A percentile compares a stretch with the other conserved stretches of the same genome.
These are phyloP conservation scores for Madurella fahalii DNA, from an alignment of 2,329 filamentous ascomycete genomes.

Conservation along the genomic window DNA sequence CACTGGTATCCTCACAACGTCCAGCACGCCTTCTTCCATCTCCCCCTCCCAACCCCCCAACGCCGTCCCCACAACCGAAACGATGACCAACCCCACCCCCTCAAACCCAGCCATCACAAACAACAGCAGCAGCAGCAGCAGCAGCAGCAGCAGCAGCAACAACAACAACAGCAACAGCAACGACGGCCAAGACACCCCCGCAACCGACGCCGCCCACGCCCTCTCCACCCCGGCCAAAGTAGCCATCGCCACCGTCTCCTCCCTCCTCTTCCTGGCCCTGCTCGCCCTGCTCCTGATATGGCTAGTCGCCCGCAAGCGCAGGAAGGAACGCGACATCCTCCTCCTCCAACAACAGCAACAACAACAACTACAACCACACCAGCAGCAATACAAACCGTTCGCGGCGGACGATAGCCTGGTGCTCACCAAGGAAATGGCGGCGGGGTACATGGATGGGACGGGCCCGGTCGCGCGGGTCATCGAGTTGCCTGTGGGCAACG, in stretches of 20 bases:
- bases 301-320: neutral
- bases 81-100: neutral
- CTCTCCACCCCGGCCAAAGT: slow-evolving; percentile 1
- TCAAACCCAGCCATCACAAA: neutral
- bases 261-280: neutral
- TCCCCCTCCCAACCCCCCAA: neutral
- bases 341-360: neutral
- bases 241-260: neutral
- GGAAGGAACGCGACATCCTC: neutral
- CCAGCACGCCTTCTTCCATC: too few species aligned
- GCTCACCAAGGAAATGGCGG: neutral
- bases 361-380: neutral
- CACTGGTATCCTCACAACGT: too few species aligned
- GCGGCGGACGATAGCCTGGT: too few species aligned
- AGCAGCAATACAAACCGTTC: neutral
- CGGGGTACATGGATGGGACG: neutral
- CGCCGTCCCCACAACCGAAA: neutral
- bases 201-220: neutral
- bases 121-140: neutral
- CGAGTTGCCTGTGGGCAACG: neutral
- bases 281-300: neutral
- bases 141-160: neutral
- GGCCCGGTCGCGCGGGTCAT: neutral
- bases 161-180: neutral
- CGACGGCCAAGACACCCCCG: neutral